Evolutionary conservation across 257 asterid species (phyloP).

Genomic region (Rauvolfia tetraphylla): DNA sequence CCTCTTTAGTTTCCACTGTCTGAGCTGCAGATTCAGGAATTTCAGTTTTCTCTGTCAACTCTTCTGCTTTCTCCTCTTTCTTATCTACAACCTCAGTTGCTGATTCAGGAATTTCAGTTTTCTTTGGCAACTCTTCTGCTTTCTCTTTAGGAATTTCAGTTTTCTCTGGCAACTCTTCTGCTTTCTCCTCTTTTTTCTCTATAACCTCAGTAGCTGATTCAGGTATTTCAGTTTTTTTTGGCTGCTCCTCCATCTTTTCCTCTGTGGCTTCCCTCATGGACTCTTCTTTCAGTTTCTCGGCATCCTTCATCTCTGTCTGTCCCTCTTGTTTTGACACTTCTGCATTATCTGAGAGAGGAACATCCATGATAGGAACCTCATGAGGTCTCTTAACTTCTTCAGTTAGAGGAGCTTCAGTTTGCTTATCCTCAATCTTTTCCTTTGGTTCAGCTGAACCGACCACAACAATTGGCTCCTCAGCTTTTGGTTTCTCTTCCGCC

Average conservation of each 20-base stretch:
- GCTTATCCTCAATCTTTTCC: conserved; percentile 36
- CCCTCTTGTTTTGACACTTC: conserved; percentile 8
- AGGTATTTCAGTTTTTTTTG: conserved; percentile 21
- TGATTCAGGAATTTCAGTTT: conserved; percentile 22
- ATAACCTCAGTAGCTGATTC: conserved; percentile 25
- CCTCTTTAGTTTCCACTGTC: conserved; percentile 25
- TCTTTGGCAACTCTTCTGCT: conserved; percentile 20
- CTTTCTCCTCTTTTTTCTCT: conserved; percentile 30
- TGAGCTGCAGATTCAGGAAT: conserved; percentile 19
- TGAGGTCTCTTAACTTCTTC: conserved; percentile 35
- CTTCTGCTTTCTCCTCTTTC: conserved; percentile 20
- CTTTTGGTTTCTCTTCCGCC: conserved; percentile 21
- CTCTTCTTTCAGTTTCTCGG: conserved; percentile 22
- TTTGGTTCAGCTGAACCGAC: conserved; percentile 21
- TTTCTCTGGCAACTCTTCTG: conserved; percentile 23
- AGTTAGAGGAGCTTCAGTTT: no score
- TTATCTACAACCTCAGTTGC: conserved; percentile 24
- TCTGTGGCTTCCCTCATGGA: conserved; percentile 16
- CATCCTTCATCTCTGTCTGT: conserved; percentile 11
- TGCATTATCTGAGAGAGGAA: conserved; percentile 4
- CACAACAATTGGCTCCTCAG: conserved; percentile 18
- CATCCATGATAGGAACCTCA: conserved; percentile 24
- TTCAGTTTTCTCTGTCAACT: conserved; percentile 23
- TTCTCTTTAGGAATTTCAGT: conserved; percentile 29
- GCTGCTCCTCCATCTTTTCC: conserved; percentile 28